Evolutionary conservation across 108 stramenopile species (phyloP), one percentile per base, ranked within the genome.

Genomic region (Stephanodiscus minutulus): DNA sequence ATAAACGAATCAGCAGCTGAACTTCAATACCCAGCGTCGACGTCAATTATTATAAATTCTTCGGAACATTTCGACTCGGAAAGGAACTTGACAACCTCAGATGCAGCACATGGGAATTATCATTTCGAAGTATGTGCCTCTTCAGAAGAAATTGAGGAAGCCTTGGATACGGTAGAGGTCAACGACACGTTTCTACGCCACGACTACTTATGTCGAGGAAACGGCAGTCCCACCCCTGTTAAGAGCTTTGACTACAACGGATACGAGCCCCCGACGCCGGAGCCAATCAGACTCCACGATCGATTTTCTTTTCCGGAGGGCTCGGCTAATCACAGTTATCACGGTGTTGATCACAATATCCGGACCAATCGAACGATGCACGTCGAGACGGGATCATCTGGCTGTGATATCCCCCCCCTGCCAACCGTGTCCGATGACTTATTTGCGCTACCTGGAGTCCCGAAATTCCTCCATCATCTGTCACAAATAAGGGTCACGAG

Each of bases 401-500:
- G 50, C 53, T 41, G n/a, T 27, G 11, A 8, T 33, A 4, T 20
- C 22, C 13, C 17, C 24, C 62, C 39, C 0, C 22, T 36, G 24
- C 39, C 31, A 18, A 41, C 57, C 49, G 44, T 41, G 60, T 29
- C 24, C 20, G 61, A 54, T 35, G n/a, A 70, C 18, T 48, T 75
- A 66, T 64, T 62, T 12, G 24, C 83, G 67, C 68, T 84, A 17
- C 85, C 83, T 54, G 93, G 93, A 18, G 76, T 94, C 13, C 93
- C 93, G 8, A 83, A 85, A 25, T 91, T 89, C 67, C 72, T 91
- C 7, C 53, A 81, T 7, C 69, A 82, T 47, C 63, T 94, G 11
- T 81, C 88, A 3, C 87, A 90, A 62, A 80, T 94, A 24, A 66
- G 87, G 69, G 79, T 94, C 12, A 81, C 73, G 15, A 80, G 81